Percentiles rank a stretch among this genome's conserved stretches.
These are phyloP conservation scores for Athelia psychrophila DNA, from an alignment of 1,284 basidiomycete genomes.

Conservation along the genomic window DNA sequence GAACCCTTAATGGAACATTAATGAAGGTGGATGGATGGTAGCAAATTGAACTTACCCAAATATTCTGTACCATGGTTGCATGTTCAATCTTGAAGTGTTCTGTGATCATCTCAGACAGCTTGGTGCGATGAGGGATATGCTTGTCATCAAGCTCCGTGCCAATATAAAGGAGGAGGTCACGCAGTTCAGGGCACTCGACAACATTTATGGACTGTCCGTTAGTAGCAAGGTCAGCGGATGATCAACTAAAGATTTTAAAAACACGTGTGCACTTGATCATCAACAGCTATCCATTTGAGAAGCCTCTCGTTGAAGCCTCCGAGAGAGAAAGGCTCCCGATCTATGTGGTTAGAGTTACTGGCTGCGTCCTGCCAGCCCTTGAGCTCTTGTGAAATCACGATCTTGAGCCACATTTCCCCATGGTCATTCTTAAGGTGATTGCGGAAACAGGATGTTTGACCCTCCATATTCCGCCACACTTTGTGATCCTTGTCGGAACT, in stretches of 20 bases:
- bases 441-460: slow-evolving; percentile 3
- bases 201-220: slow-evolving; percentile 22
- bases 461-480: slow-evolving; percentile 1
- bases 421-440: background rate
- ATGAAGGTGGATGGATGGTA: background rate
- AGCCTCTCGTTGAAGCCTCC: slow-evolving; percentile 12
- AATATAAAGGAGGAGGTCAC: slow-evolving; percentile 24
- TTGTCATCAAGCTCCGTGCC: slow-evolving; percentile 14
- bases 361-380: background rate
- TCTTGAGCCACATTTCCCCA: background rate
- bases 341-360: background rate
- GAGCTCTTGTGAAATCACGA: background rate
- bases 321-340: slow-evolving; percentile 6
- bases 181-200: slow-evolving; percentile 24
- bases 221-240: slow-evolving; percentile 1
- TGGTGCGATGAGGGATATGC: slow-evolving; percentile 20
- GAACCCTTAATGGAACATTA: slow-evolving; percentile 4
- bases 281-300: slow-evolving; percentile 20
- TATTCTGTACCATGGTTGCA: slow-evolving; percentile 12
- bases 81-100: slow-evolving; percentile 15
- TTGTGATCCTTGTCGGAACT: no score
- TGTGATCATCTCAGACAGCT: slow-evolving; percentile 19
- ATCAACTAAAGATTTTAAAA: background rate
- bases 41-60: slow-evolving; percentile 4
- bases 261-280: slow-evolving; percentile 21